phyloP scores from a whole-genome alignment of 805 yeast genomes.

The Torulaspora quercuum region DNA sequence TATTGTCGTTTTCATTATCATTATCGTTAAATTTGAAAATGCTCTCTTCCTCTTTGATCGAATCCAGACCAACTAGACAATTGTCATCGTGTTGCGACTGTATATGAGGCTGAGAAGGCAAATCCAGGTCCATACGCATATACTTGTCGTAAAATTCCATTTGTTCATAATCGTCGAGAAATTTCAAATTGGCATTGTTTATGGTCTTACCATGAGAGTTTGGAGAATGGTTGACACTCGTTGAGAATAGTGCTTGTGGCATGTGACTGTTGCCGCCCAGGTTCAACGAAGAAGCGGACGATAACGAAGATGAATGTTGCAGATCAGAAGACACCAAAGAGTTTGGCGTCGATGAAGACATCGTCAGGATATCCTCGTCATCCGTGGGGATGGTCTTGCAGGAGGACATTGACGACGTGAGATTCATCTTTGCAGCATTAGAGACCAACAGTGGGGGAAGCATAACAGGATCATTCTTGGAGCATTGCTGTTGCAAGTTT shows the following conservation, averaged over 20 bases:
- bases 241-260: too few species aligned
- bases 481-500: neutral
- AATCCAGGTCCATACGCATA: slow-evolving; percentile 9
- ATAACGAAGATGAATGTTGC: slow-evolving; percentile 15
- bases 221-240: too few species aligned
- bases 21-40: slow-evolving; percentile 8
- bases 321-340: slow-evolving; percentile 28
- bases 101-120: slow-evolving; percentile 4
- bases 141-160: slow-evolving; percentile 24
- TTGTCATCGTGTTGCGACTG: slow-evolving; percentile 4
- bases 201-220: too few species aligned
- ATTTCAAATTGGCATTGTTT: slow-evolving; percentile 16
- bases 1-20: slow-evolving; percentile 6
- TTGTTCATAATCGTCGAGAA: slow-evolving; percentile 25
- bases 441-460: slow-evolving; percentile 14
- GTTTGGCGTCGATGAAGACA: slow-evolving; percentile 29
- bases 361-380: slow-evolving; percentile 24
- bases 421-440: slow-evolving; percentile 14
- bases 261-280: slow-evolving; percentile 3
- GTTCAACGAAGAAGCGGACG: slow-evolving; percentile 14
- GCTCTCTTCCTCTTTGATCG: slow-evolving; percentile 17
- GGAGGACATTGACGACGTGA: slow-evolving; percentile 14
- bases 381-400: slow-evolving; percentile 23
- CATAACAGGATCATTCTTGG: neutral
- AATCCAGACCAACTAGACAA: slow-evolving; percentile 11